Evolutionary conservation across 805 yeast species (phyloP).

Genomic region (Pichia rugopelliculosa): DNA sequence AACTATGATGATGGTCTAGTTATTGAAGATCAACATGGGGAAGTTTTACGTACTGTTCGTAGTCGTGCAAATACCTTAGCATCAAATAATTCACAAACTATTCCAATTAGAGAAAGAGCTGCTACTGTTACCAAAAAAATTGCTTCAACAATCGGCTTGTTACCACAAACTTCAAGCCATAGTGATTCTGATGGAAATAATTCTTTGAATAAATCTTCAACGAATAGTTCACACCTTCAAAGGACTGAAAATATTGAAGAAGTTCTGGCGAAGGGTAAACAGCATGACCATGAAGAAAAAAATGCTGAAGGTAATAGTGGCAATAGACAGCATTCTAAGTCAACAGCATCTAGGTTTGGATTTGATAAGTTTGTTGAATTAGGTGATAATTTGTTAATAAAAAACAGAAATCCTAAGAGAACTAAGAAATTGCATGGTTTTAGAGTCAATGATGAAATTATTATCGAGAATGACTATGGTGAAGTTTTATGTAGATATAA

Average conservation of each 20-base stretch:
- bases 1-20: slow-evolving; percentile 66
- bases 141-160: slow-evolving; percentile 8
- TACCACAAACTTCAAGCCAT: neutral
- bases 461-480: slow-evolving; percentile 88
- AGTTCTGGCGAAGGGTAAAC: slow-evolving; percentile 2
- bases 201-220: neutral
- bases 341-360: neutral
- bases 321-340: neutral
- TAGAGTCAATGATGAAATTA: slow-evolving; percentile 66
- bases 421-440: slow-evolving; percentile 52
- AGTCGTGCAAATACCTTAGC: slow-evolving; percentile 13
- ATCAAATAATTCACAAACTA: neutral
- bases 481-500: slow-evolving; percentile 79
- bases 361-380: slow-evolving; percentile 8
- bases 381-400: slow-evolving; percentile 6
- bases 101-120: slow-evolving; percentile 6
- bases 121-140: slow-evolving; percentile 7
- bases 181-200: neutral
- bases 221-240: neutral
- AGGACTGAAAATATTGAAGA: slow-evolving; percentile 8
- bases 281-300: too few relatives aligned
- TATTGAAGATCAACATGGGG: slow-evolving; percentile 81
- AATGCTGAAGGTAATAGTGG: neutral
- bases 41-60: slow-evolving; percentile 53
- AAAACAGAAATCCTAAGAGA: slow-evolving; percentile 4